Base-by-base conservation (phyloP, 2,329 filamentous ascomycete species). In the Aspergillus aculeatus region DNA sequence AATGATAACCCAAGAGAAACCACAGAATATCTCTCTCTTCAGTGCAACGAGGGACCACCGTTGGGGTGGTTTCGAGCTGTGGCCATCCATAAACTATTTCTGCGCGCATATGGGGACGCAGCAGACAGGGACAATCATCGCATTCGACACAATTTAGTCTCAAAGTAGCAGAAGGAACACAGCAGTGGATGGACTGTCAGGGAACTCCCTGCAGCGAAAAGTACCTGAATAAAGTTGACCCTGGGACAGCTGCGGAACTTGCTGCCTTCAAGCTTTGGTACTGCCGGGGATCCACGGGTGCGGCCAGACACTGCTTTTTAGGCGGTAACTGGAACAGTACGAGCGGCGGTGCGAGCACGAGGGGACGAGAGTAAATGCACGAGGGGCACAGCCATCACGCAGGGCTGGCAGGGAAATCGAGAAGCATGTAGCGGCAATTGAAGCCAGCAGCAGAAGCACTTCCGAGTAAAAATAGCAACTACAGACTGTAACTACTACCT, bases 251-350 rank as follows among this genome's bases (percentile, higher is more conserved):
- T 26, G 49, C 50, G 50, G 41, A 50, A 58, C 50, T 58, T 41
- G 50, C 48, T 58, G 56, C 44, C 32, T 51, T 57, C 44, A 53
- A 60, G 58, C 58, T 54, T 60, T 53, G 32, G 29, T 24, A 54
- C 56, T 47, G 58, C 19, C 44, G 44, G 23, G 38, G 58, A 47
- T 60, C 54, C 58, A 52, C 54, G 58, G 53, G 47, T 44, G 54
- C 49, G 48, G 38, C 52, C 58, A 57, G 29, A 32, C 38, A 14
- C 35, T 54, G 51, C 32, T 21, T 32, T 26, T 16, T 26, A 29
- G 51, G 51, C 14, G 49, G 26, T 31, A 23, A 54, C 51, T 44
- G 26, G 26, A 26, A 26, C 26, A 26, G 32, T 35, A 35, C 32
- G 32, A 12, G 14, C 32, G 32, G 32, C 32, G 32, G 32, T 16